Conservation (phyloP, 345 rosid species). For the Hibiscus trionum region DNA sequence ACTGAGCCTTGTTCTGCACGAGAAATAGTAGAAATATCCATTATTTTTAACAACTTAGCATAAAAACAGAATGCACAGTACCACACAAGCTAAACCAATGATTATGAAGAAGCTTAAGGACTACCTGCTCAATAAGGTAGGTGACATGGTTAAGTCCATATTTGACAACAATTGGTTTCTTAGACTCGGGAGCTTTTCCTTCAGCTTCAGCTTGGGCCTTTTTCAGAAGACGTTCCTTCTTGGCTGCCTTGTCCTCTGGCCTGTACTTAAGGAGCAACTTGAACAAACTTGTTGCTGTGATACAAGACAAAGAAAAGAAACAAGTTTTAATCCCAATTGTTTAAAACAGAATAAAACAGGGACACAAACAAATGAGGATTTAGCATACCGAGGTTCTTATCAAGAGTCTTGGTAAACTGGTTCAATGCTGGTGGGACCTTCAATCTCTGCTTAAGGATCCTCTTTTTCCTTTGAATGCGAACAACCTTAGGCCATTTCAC, state of each 20-base stretch:
- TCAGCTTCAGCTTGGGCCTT: slow-evolving; percentile 61
- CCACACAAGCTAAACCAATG: background rate
- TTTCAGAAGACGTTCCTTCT: slow-evolving; percentile 44
- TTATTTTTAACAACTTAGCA: background rate
- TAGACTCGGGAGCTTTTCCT: slow-evolving; percentile 45
- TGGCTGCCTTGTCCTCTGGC: background rate
- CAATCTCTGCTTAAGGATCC: background rate
- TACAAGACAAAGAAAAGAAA: background rate
- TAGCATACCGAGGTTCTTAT: slow-evolving; percentile 37
- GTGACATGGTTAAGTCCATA: slow-evolving; percentile 71
- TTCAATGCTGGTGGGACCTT: background rate
- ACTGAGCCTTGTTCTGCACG: slow-evolving; percentile 58
- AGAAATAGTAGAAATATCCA: background rate
- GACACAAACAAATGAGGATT: background rate
- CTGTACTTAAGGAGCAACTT: slow-evolving; percentile 55
- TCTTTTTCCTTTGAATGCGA: slow-evolving; percentile 40
- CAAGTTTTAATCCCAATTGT: background rate
- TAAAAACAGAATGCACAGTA: background rate
- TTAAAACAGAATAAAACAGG: background rate
- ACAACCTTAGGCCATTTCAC: slow-evolving; percentile 52
- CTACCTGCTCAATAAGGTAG: slow-evolving; percentile 66
- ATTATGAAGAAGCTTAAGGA: background rate
- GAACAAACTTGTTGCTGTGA: slow-evolving; percentile 49
- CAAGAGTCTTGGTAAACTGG: background rate
- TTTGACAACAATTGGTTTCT: slow-evolving; percentile 65